Percentiles rank a stretch among this genome's conserved stretches.
Conservation (phyloP, 768 basidiomycete genomes). For the Stropharia rugosoannulata region DNA sequence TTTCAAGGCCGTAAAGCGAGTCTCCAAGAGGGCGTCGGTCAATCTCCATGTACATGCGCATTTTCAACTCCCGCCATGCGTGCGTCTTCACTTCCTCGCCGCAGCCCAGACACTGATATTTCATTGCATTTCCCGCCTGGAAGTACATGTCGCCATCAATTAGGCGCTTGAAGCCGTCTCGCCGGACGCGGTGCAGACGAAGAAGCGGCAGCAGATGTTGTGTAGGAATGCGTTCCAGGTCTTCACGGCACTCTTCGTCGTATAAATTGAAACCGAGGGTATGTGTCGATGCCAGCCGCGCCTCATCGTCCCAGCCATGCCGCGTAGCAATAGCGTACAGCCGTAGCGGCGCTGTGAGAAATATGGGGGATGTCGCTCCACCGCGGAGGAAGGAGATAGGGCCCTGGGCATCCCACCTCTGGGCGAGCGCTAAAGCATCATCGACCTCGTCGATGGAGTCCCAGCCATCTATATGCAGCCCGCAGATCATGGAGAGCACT, state of each 20-base stretch:
- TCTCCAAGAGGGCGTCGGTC: constrained; percentile 39
- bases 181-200: constrained; percentile 38
- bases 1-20: constrained; percentile 32
- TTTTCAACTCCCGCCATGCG: constrained; percentile 39
- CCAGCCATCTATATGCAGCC: constrained; percentile 38
- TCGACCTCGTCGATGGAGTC: constrained; percentile 39
- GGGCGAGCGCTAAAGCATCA: constrained; percentile 37
- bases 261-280: constrained; percentile 41
- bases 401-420: constrained; percentile 46
- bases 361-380: constrained; percentile 38
- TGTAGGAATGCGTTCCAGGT: constrained; percentile 33
- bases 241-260: constrained; percentile 26
- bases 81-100: constrained; percentile 33
- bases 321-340: constrained; percentile 45
- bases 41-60: constrained; percentile 37
- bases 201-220: constrained; percentile 36
- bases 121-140: constrained; percentile 33
- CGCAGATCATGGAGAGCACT: constrained; percentile 40
- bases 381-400: constrained; percentile 42
- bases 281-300: constrained; percentile 36
- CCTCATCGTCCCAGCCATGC: constrained; percentile 45
- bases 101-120: constrained; percentile 29
- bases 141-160: constrained; percentile 37
- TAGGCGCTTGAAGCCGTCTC: constrained; percentile 33
- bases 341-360: constrained; percentile 44